Percentiles rank a stretch among this genome's conserved stretches.
These are phyloP conservation scores for Escovopsis sp. DNA, from an alignment of 2,329 filamentous ascomycete genomes.

Conservation along the genomic window DNA sequence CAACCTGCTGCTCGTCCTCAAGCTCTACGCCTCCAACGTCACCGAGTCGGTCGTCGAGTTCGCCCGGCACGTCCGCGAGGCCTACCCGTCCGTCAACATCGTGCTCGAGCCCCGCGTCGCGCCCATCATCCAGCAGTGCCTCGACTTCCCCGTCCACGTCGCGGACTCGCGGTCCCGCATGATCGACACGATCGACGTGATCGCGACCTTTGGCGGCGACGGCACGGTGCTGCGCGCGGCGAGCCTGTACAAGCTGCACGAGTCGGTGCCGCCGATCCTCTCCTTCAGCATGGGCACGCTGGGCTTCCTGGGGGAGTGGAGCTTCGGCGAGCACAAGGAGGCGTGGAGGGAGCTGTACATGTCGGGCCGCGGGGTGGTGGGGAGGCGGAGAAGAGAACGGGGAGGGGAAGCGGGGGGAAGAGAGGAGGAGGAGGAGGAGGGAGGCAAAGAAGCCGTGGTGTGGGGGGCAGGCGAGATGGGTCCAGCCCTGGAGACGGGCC, in stretches of 20 bases:
- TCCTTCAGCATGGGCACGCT: conserved; percentile 96
- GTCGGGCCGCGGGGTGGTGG: conserved; percentile 41
- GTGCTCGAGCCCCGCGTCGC: conserved; percentile 72
- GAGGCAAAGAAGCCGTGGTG: conserved; percentile 13
- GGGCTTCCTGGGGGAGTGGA: conserved; percentile 93
- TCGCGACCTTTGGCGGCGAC: conserved; percentile 83
- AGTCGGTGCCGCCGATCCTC: conserved; percentile 74
- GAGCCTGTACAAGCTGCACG: conserved; percentile 55
- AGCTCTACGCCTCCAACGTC: conserved; percentile 39
- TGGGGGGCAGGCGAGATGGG: too few species aligned
- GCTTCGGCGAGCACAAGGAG: conserved; percentile 80
- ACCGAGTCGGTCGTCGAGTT: conserved; percentile 37
- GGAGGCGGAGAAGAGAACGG: too few species aligned
- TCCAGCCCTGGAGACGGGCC: conserved; percentile 7
- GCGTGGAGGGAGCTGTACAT: conserved; percentile 91
- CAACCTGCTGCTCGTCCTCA: conserved; percentile 43
- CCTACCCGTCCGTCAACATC: conserved; percentile 68
- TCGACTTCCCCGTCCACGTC: conserved; percentile 62
- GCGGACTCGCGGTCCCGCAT: conserved; percentile 36
- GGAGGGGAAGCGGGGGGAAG: too few species aligned
- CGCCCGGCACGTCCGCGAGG: conserved; percentile 56
- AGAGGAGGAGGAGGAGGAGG: too few species aligned
- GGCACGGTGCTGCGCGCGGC: conserved; percentile 23
- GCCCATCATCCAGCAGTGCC: conserved; percentile 48
- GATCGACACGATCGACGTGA: conserved; percentile 70